A percentile compares a stretch with the other conserved stretches of the same genome.
Conservation (phyloP, 176 grass and related monocot genomes). For the Lolium multiflorum region DNA sequence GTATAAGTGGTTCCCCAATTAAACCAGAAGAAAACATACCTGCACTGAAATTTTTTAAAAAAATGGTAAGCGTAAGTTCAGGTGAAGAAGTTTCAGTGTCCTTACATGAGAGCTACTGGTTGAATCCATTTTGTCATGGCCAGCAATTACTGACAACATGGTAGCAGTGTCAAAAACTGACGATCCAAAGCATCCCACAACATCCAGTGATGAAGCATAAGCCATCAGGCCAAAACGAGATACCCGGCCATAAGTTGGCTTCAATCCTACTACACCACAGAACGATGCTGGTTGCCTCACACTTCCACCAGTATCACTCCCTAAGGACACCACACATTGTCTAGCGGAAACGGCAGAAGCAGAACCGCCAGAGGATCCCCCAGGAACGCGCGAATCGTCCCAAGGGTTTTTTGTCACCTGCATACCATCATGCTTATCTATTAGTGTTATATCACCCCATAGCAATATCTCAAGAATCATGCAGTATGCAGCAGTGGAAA, state of each 20-base stretch:
- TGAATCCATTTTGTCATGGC: conserved; percentile 90
- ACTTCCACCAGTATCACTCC: conserved; percentile 96
- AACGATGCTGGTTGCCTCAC: conserved; percentile 97
- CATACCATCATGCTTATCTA: conserved; percentile 28
- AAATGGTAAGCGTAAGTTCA: conserved; percentile 20
- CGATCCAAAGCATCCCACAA: conserved; percentile 82
- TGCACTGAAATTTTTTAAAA: background rate
- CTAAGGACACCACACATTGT: conserved; percentile 85
- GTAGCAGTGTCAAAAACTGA: conserved; percentile 78
- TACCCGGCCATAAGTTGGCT: conserved; percentile 93
- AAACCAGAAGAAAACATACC: background rate
- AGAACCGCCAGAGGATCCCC: conserved; percentile 93
- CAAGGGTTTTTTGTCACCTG: conserved; percentile 95
- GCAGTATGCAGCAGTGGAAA: background rate
- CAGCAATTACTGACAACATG: conserved; percentile 74
- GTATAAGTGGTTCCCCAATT: background rate
- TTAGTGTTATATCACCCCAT: conserved; percentile 25
- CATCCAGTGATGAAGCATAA: conserved; percentile 93
- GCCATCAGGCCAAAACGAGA: conserved; percentile 96
- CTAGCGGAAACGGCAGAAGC: conserved; percentile 86
- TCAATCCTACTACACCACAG: conserved; percentile 89
- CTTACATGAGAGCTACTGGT: conserved; percentile 81
- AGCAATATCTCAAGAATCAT: background rate
- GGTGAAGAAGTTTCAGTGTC: conserved; percentile 7
- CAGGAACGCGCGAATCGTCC: conserved; percentile 81